These are phyloP conservation scores for Trametes pubescens DNA, from an alignment of 1,284 basidiomycete species.

Conservation along the genomic window DNA sequence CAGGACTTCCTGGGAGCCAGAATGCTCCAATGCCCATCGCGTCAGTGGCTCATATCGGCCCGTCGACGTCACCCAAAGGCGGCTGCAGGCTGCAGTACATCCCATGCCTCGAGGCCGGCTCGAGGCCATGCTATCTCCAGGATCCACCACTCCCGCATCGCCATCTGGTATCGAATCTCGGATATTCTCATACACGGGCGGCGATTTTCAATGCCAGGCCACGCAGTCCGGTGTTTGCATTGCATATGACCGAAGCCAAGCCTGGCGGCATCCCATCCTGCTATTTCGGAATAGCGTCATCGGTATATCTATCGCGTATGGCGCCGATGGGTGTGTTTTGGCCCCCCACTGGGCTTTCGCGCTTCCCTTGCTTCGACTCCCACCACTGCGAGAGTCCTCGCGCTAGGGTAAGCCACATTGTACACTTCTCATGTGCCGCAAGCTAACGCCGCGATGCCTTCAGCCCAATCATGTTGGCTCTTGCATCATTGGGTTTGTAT, in stretches of 20 bases:
- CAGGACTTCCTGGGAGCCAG: too few relatives aligned
- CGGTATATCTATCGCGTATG: neutral
- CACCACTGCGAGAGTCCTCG: neutral
- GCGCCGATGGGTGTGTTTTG: neutral
- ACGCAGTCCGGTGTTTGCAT: neutral
- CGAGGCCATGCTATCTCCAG: neutral
- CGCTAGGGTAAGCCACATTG: neutral
- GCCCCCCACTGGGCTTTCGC: neutral
- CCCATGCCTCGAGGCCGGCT: neutral
- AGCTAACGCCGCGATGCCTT: neutral
- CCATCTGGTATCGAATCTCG: neutral
- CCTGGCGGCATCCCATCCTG: neutral
- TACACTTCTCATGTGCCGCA: neutral
- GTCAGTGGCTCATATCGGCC: too few relatives aligned
- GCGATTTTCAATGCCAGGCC: neutral
- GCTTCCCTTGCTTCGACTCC: neutral
- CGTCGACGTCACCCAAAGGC: neutral
- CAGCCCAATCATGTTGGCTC: neutral
- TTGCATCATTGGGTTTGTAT: neutral
- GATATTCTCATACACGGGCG: neutral
- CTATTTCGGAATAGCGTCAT: neutral
- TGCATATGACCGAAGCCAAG: neutral
- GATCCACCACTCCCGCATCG: neutral
- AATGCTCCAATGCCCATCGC: too few relatives aligned
- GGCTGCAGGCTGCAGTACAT: neutral